A percentile compares a stretch with the other conserved stretches of the same genome.
Conservation (phyloP, 2,329 filamentous ascomycete species). For the Talaromyces sp. region DNA sequence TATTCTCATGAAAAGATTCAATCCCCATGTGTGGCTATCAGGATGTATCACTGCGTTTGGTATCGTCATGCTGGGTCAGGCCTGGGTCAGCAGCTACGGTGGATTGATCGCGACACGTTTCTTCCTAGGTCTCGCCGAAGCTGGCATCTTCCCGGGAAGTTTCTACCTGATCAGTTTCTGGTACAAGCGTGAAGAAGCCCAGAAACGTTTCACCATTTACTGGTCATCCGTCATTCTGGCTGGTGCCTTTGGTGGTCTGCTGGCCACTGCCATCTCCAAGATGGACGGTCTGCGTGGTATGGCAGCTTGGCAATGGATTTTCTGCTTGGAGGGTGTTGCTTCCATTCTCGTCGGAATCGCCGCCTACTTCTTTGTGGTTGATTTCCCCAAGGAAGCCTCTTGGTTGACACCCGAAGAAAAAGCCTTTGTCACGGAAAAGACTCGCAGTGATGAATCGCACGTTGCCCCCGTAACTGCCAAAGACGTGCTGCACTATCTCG, state of each 20-base stretch:
- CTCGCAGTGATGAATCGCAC: conserved; percentile 19
- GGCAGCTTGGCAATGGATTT: conserved; percentile 34
- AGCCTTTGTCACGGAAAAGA: conserved; percentile 23
- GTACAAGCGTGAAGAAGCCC: conserved; percentile 35
- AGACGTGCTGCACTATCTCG: conserved; percentile 14
- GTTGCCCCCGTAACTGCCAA: neutral
- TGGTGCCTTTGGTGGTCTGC: conserved; percentile 31
- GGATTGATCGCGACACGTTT: conserved; percentile 32
- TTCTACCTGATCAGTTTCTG: conserved; percentile 39
- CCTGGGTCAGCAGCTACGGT: conserved; percentile 30
- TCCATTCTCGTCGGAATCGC: conserved; percentile 28
- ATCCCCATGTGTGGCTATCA: conserved; percentile 51
- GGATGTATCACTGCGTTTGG: conserved; percentile 28
- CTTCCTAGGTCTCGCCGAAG: conserved; percentile 31
- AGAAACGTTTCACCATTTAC: conserved; percentile 28
- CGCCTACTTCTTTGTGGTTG: conserved; percentile 25
- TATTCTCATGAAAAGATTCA: conserved; percentile 52
- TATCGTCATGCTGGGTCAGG: conserved; percentile 28
- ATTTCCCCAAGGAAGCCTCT: conserved; percentile 27
- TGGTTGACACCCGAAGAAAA: conserved; percentile 29
- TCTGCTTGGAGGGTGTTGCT: conserved; percentile 31
- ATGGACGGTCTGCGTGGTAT: conserved; percentile 31
- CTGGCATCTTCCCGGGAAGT: conserved; percentile 37
- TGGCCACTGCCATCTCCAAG: conserved; percentile 29
- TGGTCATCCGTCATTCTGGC: conserved; percentile 28